Base-by-base conservation (phyloP, 768 basidiomycete species). In the Termitomyces sp. region DNA sequence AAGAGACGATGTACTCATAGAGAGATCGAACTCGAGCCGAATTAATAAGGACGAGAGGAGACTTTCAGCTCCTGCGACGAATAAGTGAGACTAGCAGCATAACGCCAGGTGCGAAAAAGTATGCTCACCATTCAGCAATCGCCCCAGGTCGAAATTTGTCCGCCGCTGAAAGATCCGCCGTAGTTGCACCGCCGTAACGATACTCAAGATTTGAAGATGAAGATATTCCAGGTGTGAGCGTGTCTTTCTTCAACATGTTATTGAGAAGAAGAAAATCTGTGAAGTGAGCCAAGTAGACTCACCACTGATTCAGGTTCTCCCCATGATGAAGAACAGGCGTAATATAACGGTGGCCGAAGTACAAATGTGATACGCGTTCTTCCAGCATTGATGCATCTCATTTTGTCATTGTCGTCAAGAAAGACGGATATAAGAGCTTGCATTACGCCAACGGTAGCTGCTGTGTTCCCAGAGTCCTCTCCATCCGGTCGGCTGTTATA, bases 381-480 rank as follows among this genome's bases (percentile, higher is more conserved):
- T 28, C 93, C 93, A 49, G 89, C 84, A 62, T 90, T 89, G 59
- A 98, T 90, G 55, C 81, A 92, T 30, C 93, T 80, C 34, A 87
- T 61, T 68, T 87, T 93, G 71, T 99, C 97, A 15, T 84, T 82
- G 45, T 95, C 90, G 63, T 97, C 95, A 6, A 94, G 81, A 69
- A 96, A 98, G 50, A 99, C 92, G 15, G 95, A 98, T 41, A 99
- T 86, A 1, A 99, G 77, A 2, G 97, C 95, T 68, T 98, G 96
- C 71, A 95, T 93, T 45, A 98, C 83, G 32, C 93, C 97, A 64
- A 96, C 88, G 17, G 84, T 83, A 7, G 88, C 87, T 11, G 92
- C 85, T 51, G 87, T 77, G 56, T 81, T 79, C 55, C 90, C 87
- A 17, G 77, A 71, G 49, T 85, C 82, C 53, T 80, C 80, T 44